phyloP scores from a whole-genome alignment of 179 eudicot genomes.

The Gypsophila paniculata region DNA sequence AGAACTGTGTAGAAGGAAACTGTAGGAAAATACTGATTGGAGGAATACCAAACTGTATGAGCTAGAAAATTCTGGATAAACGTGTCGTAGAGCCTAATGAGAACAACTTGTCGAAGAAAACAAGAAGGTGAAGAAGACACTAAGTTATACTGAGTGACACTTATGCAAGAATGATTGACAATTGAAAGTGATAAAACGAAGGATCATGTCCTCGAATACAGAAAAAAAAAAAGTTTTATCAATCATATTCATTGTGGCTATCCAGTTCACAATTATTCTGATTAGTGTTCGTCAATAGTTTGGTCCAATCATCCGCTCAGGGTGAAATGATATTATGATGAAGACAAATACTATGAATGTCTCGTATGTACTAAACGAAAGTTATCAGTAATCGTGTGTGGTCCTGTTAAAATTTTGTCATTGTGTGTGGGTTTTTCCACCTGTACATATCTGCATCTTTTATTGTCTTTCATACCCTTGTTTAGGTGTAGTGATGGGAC shows the following conservation, averaged over 20 bases:
- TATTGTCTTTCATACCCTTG: no score
- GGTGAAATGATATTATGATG: not conserved
- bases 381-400: not conserved
- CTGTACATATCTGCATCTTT: no score
- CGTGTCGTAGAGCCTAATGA: not conserved
- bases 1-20: slow-evolving; percentile 12
- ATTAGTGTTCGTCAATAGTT: not conserved
- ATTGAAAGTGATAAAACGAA: not conserved
- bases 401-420: not conserved
- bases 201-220: not conserved
- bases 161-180: not conserved
- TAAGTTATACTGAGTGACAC: not conserved
- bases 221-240: not conserved
- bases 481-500: no score
- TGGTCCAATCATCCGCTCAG: no score
- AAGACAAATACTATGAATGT: not conserved
- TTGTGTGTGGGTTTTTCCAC: not conserved
- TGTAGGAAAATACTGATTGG: not conserved
- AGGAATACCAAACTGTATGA: not conserved
- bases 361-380: not conserved
- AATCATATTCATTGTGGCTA: not conserved
- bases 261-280: not conserved
- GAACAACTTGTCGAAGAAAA: not conserved
- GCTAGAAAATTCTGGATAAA: not conserved
- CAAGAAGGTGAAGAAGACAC: slow-evolving; percentile 2